Evolutionary conservation across 2,329 filamentous ascomycete species (phyloP).

Genomic region (Diaporthe capsici): DNA sequence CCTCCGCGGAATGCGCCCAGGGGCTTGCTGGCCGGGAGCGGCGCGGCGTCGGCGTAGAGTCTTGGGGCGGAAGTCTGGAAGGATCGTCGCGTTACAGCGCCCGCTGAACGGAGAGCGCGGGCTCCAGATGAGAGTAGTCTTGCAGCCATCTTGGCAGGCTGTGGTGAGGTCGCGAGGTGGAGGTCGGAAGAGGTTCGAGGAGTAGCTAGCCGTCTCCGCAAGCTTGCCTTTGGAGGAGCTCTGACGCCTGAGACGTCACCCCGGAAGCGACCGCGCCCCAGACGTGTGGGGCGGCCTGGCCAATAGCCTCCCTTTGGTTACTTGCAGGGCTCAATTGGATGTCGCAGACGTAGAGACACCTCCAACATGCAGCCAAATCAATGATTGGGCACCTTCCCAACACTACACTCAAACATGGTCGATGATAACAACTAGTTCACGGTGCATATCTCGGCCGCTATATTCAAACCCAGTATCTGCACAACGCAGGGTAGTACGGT

Average conservation of each 20-base stretch:
- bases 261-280: conserved; percentile 6
- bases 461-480: neutral
- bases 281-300: conserved; percentile 18
- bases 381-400: neutral
- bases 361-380: neutral
- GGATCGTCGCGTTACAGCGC: conserved; percentile 52
- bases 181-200: conserved; percentile 11
- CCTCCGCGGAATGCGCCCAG: conserved; percentile 74
- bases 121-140: conserved; percentile 58
- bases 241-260: conserved; percentile 36
- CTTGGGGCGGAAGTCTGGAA: conserved; percentile 66
- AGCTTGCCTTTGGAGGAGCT: conserved; percentile 23
- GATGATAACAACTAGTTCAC: neutral
- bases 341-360: neutral
- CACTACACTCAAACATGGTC: neutral
- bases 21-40: conserved; percentile 70
- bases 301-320: conserved; percentile 33
- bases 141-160: conserved; percentile 59
- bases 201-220: neutral
- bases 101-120: conserved; percentile 53
- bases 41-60: conserved; percentile 58
- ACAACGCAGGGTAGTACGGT: neutral
- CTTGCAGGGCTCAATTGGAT: neutral
- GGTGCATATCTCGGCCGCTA: neutral
- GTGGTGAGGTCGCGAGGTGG: conserved; percentile 29